Evolutionary conservation across 257 asterid genomes (phyloP), one percentile per base, ranked within the genome.

Genomic region (Schizonepeta tenuifolia): DNA sequence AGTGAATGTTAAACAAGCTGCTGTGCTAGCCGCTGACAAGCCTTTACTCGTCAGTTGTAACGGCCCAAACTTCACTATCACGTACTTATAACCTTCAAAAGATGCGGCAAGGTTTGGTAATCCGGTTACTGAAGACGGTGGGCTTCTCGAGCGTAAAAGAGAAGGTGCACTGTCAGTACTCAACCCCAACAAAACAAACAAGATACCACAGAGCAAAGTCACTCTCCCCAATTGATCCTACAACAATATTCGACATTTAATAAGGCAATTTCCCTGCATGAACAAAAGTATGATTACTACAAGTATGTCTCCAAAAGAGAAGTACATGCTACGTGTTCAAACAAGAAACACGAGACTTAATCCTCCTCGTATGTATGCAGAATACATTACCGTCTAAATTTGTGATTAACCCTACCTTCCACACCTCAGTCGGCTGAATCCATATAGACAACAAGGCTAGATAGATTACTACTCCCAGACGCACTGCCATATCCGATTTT

Each of bases 211-310:
- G 46, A 95, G 90, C 85, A 95, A 81, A 65, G 87, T 51, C 77
- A 90, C 96, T 79, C 98, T 93, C 68, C 98, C 97, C 76, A 95
- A 68, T 83, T 95, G 99, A 78, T 95, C 99, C 99, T 95, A 83
- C 85, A 81, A 85, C 75, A 86, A 83, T 69, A 83, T 85, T 66
- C 71, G 73, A 84, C 74, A 78, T 51, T 69, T 66, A 43, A 59
- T 81, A 83, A 84, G 85, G 82, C 65, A 77, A 26, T 56, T 73
- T 79, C 77, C 88, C 84, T 80, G 85, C 88, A 84, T 83, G 69
- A 80, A 75, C 76, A 75, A 75, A 64, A 41, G 71, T 72, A 61
- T 65, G 54, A 66, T 75, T 66, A 82, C 83, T 54, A 73, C 51
- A 71, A 51, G 36, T 41, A 50, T 49, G 62, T 55, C 36, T 14